Conservation (phyloP, 1,284 basidiomycete genomes). For the Abortiporus biennis region DNA sequence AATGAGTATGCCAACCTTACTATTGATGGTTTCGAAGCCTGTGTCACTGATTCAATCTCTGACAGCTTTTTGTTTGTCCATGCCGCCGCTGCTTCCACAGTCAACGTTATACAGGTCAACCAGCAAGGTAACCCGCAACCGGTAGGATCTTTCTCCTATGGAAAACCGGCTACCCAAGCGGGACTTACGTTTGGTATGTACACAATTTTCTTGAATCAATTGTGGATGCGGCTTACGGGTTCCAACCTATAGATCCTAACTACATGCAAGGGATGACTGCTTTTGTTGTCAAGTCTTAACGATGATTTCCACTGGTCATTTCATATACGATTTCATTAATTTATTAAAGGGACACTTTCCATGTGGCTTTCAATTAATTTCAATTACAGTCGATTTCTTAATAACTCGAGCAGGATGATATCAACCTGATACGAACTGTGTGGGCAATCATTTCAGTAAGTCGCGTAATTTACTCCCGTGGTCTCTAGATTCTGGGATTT, state of each 20-base stretch:
- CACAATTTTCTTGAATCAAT: not conserved
- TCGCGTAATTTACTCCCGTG: no score
- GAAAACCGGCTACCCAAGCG: conserved; percentile 28
- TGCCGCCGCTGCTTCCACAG: conserved; percentile 16
- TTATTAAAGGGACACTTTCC: no score
- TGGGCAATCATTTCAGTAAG: no score
- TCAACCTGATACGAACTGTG: no score
- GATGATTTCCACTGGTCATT: no score
- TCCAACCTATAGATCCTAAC: conserved; percentile 25
- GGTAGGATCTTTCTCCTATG: conserved; percentile 27
- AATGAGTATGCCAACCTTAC: conserved; percentile 25
- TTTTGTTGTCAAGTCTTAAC: no score
- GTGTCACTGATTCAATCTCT: not conserved
- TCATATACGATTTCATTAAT: no score
- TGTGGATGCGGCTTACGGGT: conserved; percentile 1
- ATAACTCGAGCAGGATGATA: no score
- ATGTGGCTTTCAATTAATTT: no score
- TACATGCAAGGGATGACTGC: conserved; percentile 40
- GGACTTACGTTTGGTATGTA: conserved; percentile 33
- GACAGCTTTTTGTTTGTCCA: conserved; percentile 24
- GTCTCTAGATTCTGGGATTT: no score
- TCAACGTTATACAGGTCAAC: conserved; percentile 19
- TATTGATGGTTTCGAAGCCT: not conserved
- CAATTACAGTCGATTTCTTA: no score
- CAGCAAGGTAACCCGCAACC: conserved; percentile 18